Conservation (phyloP, 2,329 filamentous ascomycete genomes). For the Xenoacremonium recifei region DNA sequence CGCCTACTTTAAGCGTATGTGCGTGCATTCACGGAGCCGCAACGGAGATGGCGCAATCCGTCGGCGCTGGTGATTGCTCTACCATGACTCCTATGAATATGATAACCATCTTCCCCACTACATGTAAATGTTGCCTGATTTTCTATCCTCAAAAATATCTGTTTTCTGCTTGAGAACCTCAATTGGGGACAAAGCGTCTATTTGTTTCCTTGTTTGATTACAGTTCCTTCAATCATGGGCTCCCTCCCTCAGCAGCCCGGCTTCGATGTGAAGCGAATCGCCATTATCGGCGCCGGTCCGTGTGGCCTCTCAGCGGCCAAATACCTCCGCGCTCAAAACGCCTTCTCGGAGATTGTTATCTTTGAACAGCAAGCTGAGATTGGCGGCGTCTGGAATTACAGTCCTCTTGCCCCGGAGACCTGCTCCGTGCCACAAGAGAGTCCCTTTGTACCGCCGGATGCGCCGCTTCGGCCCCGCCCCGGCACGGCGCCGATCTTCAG, state of each 20-base stretch:
- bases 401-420: conserved; percentile 44
- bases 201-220: too few species aligned
- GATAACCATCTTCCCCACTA: too few species aligned
- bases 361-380: conserved; percentile 78
- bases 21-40: too few species aligned
- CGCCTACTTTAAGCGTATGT: too few species aligned
- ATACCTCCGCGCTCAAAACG: conserved; percentile 69
- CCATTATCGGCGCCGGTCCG: conserved; percentile 81
- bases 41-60: too few species aligned
- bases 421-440: conserved; percentile 67
- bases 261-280: conserved; percentile 61
- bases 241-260: conserved; percentile 22
- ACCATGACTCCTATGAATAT: too few species aligned
- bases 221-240: conserved; percentile 28
- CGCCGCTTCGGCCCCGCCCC: conserved; percentile 51
- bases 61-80: too few species aligned
- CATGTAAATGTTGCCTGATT: too few species aligned
- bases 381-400: conserved; percentile 88
- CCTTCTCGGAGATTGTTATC: conserved; percentile 68
- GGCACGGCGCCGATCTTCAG: conserved; percentile 60
- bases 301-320: conserved; percentile 77
- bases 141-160: too few species aligned
- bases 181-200: too few species aligned
- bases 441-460: conserved; percentile 60
- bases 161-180: too few species aligned